Conservation (phyloP, 805 yeast species). For the Yarrowia phangngaensis region DNA sequence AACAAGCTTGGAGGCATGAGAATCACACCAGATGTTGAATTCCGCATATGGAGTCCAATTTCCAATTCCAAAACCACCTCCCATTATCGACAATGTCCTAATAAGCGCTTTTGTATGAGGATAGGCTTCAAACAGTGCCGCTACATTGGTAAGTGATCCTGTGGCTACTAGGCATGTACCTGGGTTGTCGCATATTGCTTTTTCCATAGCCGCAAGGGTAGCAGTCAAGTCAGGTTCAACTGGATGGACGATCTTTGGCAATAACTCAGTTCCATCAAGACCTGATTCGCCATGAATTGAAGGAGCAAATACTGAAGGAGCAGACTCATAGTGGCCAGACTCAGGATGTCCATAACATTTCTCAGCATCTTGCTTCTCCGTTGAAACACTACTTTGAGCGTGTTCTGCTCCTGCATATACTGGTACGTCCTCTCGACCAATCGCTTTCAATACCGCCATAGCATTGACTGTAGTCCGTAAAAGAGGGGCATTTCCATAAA, state of each 20-base stretch:
- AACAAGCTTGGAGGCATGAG: constrained; percentile 64
- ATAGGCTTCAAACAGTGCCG: constrained; percentile 49
- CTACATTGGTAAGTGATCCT: constrained; percentile 74
- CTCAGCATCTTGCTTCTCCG: too few species aligned
- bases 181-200: constrained; percentile 46
- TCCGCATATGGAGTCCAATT: constrained; percentile 58
- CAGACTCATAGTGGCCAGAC: constrained; percentile 51
- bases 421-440: constrained; percentile 49
- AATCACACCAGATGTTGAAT: constrained; percentile 72
- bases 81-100: constrained; percentile 65
- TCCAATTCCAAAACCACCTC: constrained; percentile 55
- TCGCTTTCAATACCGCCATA: constrained; percentile 59
- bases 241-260: constrained; percentile 48
- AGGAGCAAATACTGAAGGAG: constrained; percentile 52
- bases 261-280: constrained; percentile 64
- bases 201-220: constrained; percentile 43
- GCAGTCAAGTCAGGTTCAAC: constrained; percentile 41
- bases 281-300: constrained; percentile 74
- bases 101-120: constrained; percentile 55
- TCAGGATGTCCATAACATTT: too few species aligned
- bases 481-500: constrained; percentile 66
- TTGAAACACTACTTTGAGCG: too few species aligned
- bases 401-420: constrained; percentile 74
- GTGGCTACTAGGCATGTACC: constrained; percentile 63
- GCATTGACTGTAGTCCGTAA: constrained; percentile 67